phyloP scores from a whole-genome alignment of 2,329 filamentous ascomycete species.

The Pseudocercospora cruenta region DNA sequence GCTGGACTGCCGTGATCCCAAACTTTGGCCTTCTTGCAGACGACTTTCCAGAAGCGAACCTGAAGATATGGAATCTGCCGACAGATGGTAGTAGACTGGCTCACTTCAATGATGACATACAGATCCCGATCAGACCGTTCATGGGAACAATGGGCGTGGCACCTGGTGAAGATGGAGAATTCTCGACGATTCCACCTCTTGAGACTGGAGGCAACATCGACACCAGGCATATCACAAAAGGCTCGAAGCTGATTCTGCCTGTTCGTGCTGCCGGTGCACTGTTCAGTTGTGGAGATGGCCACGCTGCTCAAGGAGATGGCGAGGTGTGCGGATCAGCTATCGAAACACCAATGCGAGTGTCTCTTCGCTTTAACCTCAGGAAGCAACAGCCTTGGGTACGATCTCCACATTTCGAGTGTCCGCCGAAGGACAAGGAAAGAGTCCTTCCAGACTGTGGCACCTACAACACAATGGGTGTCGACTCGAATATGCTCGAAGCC shows the following conservation, averaged over 20 bases:
- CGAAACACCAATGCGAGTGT: constrained; percentile 24
- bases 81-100: constrained; percentile 8
- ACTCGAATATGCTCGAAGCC: constrained; percentile 22
- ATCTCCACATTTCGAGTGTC: constrained; percentile 23
- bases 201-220: constrained; percentile 30
- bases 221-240: constrained; percentile 27
- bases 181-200: constrained; percentile 24
- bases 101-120: constrained; percentile 23
- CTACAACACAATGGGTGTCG: constrained; percentile 28
- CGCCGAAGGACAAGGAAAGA: constrained; percentile 9
- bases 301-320: constrained; percentile 29
- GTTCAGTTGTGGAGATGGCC: constrained; percentile 30
- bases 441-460: constrained; percentile 23
- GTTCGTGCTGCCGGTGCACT: constrained; percentile 21
- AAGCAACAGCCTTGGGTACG: constrained; percentile 22
- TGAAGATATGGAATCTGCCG: constrained; percentile 26
- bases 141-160: constrained; percentile 30
- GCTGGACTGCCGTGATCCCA: constrained; percentile 28
- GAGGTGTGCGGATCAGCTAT: constrained; percentile 28
- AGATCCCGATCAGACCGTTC: constrained; percentile 25
- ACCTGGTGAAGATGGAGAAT: constrained; percentile 19
- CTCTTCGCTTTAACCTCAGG: constrained; percentile 21
- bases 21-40: constrained; percentile 24
- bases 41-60: constrained; percentile 24
- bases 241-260: constrained; percentile 23